Evolutionary conservation across 352 stramenopile genomes (phyloP), one percentile per base, ranked within the genome.

Genomic region (Phytophthora parvispora): DNA sequence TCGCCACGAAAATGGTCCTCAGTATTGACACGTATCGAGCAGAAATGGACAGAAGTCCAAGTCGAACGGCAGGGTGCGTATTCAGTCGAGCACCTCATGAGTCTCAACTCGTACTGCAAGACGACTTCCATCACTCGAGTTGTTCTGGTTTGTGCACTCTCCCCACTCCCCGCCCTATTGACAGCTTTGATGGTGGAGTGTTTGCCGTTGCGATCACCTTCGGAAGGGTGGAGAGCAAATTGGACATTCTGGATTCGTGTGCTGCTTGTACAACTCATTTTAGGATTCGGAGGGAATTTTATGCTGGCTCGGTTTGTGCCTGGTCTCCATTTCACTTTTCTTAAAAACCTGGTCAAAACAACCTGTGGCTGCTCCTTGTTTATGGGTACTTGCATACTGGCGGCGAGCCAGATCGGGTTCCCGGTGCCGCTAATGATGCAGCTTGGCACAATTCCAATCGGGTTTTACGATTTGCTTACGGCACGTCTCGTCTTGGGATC

Each of bases 81-180:
- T 20, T 69, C 62, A 9, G n/a, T 64, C 3, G 60, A 61, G 16
- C 49, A 34, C 8, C 29, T 60, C 15, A 50, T 62, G 40, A 68
- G 40, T 25, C 28, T 70, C 5, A 36, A 64, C 16, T 4, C 28
- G 9, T 64, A 70, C 36, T 64, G 25, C 27, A 64, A 47, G 22
- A 32, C 47, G 0, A 64, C 48, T 6, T 67, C 48, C 8, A n/a
- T 4, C 6, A 32, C n/a, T 25, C 57, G 45, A 25, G 57, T 64
- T 3, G 18, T 56, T 8, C 31, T 38, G 29, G 43, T 56, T 15
- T 64, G 57, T 36, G 9, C 56, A 5, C 43, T 64, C 4, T 54
- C 45, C 27, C 60, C 60, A 24, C 1, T 56, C 7, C 60, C 60
- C 24, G 40, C 50, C 12, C 18, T 68, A 10, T 2, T 36, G 18